Conservation (phyloP, 345 rosid species). For the Ceriops zippeliana region DNA sequence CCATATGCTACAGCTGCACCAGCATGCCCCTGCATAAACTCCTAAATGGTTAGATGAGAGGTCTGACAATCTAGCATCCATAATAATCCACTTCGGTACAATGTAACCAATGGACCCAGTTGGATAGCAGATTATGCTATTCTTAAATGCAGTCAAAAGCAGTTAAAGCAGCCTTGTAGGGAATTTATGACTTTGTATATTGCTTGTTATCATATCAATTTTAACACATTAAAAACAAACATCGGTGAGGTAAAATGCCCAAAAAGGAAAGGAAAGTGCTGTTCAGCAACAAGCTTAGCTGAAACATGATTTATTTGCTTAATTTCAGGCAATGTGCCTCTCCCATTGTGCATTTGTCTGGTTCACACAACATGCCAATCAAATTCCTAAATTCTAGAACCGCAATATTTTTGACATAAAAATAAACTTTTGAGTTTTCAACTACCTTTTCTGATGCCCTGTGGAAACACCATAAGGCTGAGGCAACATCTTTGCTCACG, state of each 20-base stretch:
- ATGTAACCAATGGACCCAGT: too few relatives aligned
- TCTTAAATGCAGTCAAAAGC: too few relatives aligned
- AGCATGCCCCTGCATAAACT: conserved; percentile 65
- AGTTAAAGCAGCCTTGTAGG: too few relatives aligned
- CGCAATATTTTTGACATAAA: conserved; percentile 1
- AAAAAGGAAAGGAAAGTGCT: too few relatives aligned
- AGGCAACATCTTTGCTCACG: conserved; percentile 81
- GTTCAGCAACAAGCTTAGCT: too few relatives aligned
- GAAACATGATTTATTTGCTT: too few relatives aligned
- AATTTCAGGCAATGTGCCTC: too few relatives aligned
- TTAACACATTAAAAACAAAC: too few relatives aligned
- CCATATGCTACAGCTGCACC: conserved; percentile 94
- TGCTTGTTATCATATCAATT: too few relatives aligned
- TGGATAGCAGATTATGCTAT: too few relatives aligned
- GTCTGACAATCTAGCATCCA: not conserved
- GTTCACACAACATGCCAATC: not conserved
- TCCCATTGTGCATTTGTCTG: not conserved
- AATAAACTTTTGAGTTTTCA: not conserved
- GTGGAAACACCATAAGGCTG: conserved; percentile 93
- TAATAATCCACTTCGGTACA: not conserved
- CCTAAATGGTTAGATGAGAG: conserved; percentile 11
- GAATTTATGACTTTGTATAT: too few relatives aligned
- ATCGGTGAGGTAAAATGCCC: too few relatives aligned
- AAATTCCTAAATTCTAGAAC: not conserved
- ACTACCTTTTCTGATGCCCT: conserved; percentile 82